Base-by-base conservation (phyloP, 2,329 filamentous ascomycete genomes). In the Aspergillus texensis region DNA sequence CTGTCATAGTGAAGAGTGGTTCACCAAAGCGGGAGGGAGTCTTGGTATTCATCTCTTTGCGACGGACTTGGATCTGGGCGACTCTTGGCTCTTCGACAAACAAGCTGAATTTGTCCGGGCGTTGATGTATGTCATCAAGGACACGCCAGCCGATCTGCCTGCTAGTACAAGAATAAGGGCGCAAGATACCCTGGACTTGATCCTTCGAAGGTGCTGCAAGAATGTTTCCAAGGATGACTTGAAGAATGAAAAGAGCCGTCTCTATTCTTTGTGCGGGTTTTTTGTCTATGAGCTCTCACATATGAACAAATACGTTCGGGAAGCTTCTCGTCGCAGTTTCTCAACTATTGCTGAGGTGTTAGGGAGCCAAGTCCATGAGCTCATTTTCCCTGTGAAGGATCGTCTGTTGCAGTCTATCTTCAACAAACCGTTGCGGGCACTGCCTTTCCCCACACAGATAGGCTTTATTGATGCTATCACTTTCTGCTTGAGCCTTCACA, bases 1-100 rank as follows among this genome's bases (percentile, higher is more conserved):
- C 68, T 99, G 95, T 76, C 94, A 97, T 71, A 93, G 95, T 71
- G 94, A 99, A 76, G 95, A 99, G 72, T 99, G 96, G 95, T 99
- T 97, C 74, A 94, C 94, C 58, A 99, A 99, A 79, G 91, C 93
- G 43, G 95, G 94, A 56, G 95, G 95, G 45, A 94, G 91, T 60
- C 81, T 94, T 24, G 96, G 96, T 61, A 97, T 99, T 71, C 90
- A 92, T 72, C 89, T 96, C 62, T 82, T 99, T 62, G 89, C 94
- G 36, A 94, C 92, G 2, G 90, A 94, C 69, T 83, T 98, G 61
- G 89, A 94, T 59, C 84, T 99, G 54, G 93, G 93, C 48, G 91
- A 96, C 71, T 76, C 82, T 1, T 99, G 95, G 93, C 84, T 99
- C 39, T 84, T 88, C 24, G 86, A 89, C 14, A 91, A 93, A 70